These are phyloP conservation scores for Colletotrichum incanum DNA, from an alignment of 2,329 filamentous ascomycete species.

Conservation along the genomic window DNA sequence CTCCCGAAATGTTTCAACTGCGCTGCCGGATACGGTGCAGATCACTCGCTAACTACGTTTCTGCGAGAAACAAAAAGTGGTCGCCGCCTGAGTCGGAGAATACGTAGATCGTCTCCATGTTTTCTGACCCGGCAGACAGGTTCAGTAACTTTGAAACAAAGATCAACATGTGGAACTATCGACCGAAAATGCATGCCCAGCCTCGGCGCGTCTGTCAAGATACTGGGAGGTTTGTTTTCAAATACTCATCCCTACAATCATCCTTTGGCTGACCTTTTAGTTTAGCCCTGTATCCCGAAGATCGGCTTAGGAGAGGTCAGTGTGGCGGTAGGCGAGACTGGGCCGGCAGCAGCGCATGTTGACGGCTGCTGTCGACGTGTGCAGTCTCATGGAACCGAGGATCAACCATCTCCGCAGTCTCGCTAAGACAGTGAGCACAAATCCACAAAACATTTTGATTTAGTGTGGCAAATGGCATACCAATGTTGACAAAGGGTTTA, in stretches of 20 bases:
- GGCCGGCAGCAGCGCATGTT: background rate
- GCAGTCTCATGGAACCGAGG: background rate
- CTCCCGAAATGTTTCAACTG: background rate
- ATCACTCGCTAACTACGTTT: background rate
- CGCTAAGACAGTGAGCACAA: background rate
- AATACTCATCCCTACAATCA: background rate
- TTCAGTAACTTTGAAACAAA: background rate
- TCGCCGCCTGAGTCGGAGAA: background rate
- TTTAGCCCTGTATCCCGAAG: background rate
- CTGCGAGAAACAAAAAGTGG: constrained; percentile 7
- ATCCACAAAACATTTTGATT: background rate
- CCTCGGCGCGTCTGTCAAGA: background rate
- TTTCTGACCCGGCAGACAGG: background rate
- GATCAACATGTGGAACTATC: background rate
- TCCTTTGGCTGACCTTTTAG: background rate
- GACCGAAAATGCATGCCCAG: background rate
- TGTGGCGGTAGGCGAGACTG: background rate
- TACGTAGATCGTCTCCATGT: background rate
- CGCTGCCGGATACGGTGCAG: background rate
- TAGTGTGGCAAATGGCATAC: background rate
- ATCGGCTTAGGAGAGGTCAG: background rate
- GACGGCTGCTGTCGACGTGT: background rate
- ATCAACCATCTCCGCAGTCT: background rate
- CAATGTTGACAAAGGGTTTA: too few relatives aligned
- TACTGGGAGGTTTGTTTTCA: background rate